Evolutionary conservation across 176 grass and related monocot genomes (phyloP), one percentile per base, ranked within the genome.

Genomic region (Leersia perrieri): DNA sequence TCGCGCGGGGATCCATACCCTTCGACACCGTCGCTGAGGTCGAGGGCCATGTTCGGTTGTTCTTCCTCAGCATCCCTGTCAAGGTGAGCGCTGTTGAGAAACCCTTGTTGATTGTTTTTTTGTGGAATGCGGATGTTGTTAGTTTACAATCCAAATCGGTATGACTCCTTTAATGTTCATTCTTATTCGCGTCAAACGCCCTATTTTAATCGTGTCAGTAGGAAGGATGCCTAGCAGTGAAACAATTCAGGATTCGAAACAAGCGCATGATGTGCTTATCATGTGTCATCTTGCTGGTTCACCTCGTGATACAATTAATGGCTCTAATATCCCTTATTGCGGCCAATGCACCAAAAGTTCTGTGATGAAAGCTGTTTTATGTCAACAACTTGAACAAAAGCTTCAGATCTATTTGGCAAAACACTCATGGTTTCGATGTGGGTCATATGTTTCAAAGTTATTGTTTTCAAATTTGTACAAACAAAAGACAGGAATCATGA

Each of bases 31-130:
- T 97, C 18, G 88, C 75, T 22, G 38, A 93, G 80, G 87, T 97
- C 28, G 86, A 93, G 79, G 94, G 94, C 9, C 70, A 62, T 45
- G 83, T 97, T 9, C 83, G 5, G 63, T 49, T 93, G 40, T 80
- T 97, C 81, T 91, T 93, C 83, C 78, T 93, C 76, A 70, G 70
- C 58, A 29, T 97, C 74, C 94, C 94, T 0, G 88, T 97, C 78
- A 86, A 97, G 94, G 94, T 97, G 16, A 26, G 61, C 33, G 63
- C 42, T 16, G 22, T 28, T 8, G 28, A 38, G 7, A 58, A 77
- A 78, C 66, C 87, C 41, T 82, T 76, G 32, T 20, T 39, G 11
- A 15, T 73, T 82, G 44, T 2, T 60, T 60, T 20, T 32, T 33
- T 57, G 26, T 29, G 64, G 11, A n/a, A 31, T 45, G 68, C n/a